Evolutionary conservation across 2,329 filamentous ascomycete species (phyloP).

Genomic region (Curvularia eragrostidis): DNA sequence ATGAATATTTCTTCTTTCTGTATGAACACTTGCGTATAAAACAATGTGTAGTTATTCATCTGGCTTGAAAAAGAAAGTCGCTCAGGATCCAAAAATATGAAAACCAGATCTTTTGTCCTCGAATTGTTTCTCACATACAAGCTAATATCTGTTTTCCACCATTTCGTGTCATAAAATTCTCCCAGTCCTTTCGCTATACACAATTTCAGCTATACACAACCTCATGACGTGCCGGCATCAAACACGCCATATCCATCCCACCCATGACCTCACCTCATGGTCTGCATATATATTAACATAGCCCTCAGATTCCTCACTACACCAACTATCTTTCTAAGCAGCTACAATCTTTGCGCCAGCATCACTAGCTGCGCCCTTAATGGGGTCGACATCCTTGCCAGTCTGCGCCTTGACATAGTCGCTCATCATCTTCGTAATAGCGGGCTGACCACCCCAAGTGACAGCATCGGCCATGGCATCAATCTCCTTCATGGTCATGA

Average conservation of each 20-base stretch:
- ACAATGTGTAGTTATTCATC: too few relatives aligned
- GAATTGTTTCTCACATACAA: not conserved
- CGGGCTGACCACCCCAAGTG: slow-evolving; percentile 39
- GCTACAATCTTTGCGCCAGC: slow-evolving; percentile 5
- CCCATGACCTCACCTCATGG: not conserved
- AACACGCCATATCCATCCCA: not conserved
- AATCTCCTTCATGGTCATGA: slow-evolving; percentile 46
- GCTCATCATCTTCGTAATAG: slow-evolving; percentile 46
- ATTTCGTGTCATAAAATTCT: not conserved
- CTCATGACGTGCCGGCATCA: not conserved
- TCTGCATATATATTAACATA: not conserved
- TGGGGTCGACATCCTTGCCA: slow-evolving; percentile 19
- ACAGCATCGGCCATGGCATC: slow-evolving; percentile 40
- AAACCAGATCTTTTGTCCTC: not conserved
- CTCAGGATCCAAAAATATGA: not conserved
- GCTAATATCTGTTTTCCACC: not conserved
- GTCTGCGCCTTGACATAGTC: slow-evolving; percentile 42
- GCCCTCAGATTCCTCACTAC: not conserved
- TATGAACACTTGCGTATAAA: not conserved
- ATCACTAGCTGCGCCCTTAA: not conserved
- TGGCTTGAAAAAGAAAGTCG: not conserved
- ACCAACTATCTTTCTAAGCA: not conserved
- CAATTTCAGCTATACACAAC: not conserved
- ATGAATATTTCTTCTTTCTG: not conserved
- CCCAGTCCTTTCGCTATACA: not conserved